These are phyloP conservation scores for Alloteropsis semialata DNA, from an alignment of 176 grass and related monocot genomes.

Conservation along the genomic window DNA sequence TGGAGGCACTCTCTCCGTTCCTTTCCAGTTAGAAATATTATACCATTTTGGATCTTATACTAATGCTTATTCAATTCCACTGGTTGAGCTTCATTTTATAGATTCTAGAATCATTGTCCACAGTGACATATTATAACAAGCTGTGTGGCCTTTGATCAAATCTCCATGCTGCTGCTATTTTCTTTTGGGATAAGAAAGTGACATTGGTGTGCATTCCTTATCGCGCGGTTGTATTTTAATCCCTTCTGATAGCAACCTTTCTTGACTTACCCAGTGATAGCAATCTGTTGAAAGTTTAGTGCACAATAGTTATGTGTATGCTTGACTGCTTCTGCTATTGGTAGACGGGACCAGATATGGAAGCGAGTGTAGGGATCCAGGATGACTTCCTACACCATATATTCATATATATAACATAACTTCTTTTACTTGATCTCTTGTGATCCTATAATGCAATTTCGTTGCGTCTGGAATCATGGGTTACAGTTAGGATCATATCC, in stretches of 20 bases:
- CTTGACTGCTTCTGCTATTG: neutral
- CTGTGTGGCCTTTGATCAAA: slow-evolving; percentile 2
- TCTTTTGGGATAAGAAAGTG: slow-evolving; percentile 27
- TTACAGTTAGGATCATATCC: slow-evolving; percentile 8
- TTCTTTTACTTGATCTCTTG: neutral
- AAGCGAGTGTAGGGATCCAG: slow-evolving; percentile 10
- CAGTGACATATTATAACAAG: slow-evolving; percentile 12
- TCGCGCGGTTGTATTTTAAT: slow-evolving; percentile 29
- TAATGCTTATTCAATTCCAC: slow-evolving; percentile 1
- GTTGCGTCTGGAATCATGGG: neutral
- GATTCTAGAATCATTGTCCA: slow-evolving; percentile 11
- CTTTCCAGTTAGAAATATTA: neutral
- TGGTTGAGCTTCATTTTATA: slow-evolving; percentile 1
- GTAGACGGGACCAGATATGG: neutral
- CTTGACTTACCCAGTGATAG: slow-evolving; percentile 21
- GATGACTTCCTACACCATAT: neutral
- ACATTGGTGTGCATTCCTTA: slow-evolving; percentile 30
- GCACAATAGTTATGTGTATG: slow-evolving; percentile 12
- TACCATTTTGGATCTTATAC: neutral
- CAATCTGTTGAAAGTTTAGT: slow-evolving; percentile 14
- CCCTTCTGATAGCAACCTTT: slow-evolving; percentile 19
- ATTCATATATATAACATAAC: neutral
- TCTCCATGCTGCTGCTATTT: slow-evolving; percentile 26
- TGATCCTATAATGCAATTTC: slow-evolving; percentile 22
- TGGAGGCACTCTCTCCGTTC: neutral